A percentile compares a stretch with the other conserved stretches of the same genome.
Evolutionary conservation across 495 filamentous ascomycete species (phyloP).

Genomic region (Hypomontagnella submonticulosa): DNA sequence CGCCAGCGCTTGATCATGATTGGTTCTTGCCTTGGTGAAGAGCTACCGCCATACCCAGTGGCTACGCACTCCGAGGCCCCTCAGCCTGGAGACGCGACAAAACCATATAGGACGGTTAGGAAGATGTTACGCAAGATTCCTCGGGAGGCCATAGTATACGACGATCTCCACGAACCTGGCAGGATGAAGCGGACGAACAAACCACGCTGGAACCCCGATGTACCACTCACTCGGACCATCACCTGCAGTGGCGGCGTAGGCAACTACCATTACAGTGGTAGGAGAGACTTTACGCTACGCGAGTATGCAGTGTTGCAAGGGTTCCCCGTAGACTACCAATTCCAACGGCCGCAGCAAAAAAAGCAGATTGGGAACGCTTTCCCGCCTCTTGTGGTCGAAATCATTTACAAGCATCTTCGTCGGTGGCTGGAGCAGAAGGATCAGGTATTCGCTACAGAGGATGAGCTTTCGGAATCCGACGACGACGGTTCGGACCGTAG

Average conservation of each 20-base stretch:
- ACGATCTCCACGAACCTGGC: constrained; percentile 57
- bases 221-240: constrained; percentile 67
- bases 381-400: constrained; percentile 70
- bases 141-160: constrained; percentile 45
- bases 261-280: constrained; percentile 76
- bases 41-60: constrained; percentile 73
- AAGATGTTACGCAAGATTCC: constrained; percentile 53
- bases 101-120: constrained; percentile 46
- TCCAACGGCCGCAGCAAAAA: constrained; percentile 61
- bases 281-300: constrained; percentile 71
- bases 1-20: constrained; percentile 75
- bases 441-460: constrained; percentile 34
- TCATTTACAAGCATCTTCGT: constrained; percentile 68
- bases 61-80: constrained; percentile 69
- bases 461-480: constrained; percentile 38
- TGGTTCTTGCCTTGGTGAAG: constrained; percentile 81
- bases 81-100: constrained; percentile 55
- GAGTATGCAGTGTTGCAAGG: constrained; percentile 82
- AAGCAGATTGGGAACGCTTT: constrained; percentile 92
- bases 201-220: constrained; percentile 56
- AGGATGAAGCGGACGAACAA: constrained; percentile 35
- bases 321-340: constrained; percentile 74
- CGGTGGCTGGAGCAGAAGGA: constrained; percentile 69
- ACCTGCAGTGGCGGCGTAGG: constrained; percentile 74
- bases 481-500: constrained; percentile 21